Conservation (phyloP, 257 asterid species). For the Solanum tacnaense region DNA sequence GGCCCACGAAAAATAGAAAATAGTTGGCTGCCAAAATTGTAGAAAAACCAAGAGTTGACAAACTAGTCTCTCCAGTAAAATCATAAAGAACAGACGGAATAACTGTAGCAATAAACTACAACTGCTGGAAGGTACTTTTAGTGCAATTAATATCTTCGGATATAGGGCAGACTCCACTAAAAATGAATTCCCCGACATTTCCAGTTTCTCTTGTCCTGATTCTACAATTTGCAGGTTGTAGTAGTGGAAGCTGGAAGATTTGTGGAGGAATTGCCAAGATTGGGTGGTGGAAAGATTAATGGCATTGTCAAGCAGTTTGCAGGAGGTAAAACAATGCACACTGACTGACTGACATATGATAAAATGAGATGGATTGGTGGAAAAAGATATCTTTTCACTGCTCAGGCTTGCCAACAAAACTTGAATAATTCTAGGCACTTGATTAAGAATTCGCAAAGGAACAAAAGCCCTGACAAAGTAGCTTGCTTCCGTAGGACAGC, state of each 20-base stretch:
- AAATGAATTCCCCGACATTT: background rate
- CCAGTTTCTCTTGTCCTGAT: background rate
- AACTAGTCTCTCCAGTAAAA: background rate
- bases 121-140: background rate
- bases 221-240: background rate
- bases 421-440: background rate
- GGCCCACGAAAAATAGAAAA: background rate
- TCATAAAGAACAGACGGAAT: background rate
- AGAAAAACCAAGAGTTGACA: background rate
- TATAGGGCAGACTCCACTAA: background rate
- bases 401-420: background rate
- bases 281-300: background rate
- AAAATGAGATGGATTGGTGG: background rate
- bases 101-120: background rate
- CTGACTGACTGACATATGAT: background rate
- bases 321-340: background rate
- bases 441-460: background rate
- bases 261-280: background rate
- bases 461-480: background rate
- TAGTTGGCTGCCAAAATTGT: background rate
- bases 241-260: background rate
- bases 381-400: background rate
- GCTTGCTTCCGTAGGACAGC: background rate
- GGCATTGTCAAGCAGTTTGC: background rate
- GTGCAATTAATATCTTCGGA: background rate